phyloP scores from a whole-genome alignment of 768 basidiomycete genomes.

The Holtermannia corniformis region DNA sequence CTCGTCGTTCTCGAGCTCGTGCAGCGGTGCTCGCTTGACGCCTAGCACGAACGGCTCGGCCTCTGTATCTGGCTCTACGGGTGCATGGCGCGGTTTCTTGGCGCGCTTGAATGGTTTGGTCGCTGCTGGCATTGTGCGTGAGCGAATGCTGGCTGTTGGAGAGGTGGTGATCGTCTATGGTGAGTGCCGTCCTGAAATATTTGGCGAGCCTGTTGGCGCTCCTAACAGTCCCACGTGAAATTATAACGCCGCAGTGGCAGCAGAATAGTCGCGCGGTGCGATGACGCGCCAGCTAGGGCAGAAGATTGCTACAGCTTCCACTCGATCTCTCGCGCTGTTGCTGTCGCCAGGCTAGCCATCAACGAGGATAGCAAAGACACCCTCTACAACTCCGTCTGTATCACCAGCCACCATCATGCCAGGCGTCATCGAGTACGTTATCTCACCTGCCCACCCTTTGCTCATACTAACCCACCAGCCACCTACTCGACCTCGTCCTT shows the following conservation, averaged over 20 bases:
- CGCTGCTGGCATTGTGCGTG: too few relatives aligned
- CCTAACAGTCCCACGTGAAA: too few relatives aligned
- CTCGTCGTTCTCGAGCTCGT: not conserved
- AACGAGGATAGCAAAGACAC: too few relatives aligned
- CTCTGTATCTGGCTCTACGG: not conserved
- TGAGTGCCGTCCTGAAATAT: not conserved
- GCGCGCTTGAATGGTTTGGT: too few relatives aligned
- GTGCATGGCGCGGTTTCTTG: not conserved
- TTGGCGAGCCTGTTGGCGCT: not conserved
- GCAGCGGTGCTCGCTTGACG: not conserved
- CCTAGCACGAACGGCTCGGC: not conserved
- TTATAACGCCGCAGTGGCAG: too few relatives aligned
- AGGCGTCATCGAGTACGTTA: slow-evolving; percentile 1
- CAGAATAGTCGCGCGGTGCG: not conserved
- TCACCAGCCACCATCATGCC: too few relatives aligned
- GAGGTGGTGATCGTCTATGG: not conserved
- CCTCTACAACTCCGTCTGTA: too few relatives aligned
- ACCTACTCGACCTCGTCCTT: slow-evolving; percentile 7
- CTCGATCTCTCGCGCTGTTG: too few relatives aligned
- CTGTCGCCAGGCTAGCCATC: too few relatives aligned
- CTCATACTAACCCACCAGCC: slow-evolving; percentile 2
- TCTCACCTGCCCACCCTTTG: not conserved
- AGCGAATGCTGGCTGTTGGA: too few relatives aligned
- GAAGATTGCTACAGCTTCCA: too few relatives aligned
- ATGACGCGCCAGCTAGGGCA: too few relatives aligned